These are phyloP conservation scores for Hypocreales sp. DNA, from an alignment of 2,329 filamentous ascomycete species.

Conservation along the genomic window DNA sequence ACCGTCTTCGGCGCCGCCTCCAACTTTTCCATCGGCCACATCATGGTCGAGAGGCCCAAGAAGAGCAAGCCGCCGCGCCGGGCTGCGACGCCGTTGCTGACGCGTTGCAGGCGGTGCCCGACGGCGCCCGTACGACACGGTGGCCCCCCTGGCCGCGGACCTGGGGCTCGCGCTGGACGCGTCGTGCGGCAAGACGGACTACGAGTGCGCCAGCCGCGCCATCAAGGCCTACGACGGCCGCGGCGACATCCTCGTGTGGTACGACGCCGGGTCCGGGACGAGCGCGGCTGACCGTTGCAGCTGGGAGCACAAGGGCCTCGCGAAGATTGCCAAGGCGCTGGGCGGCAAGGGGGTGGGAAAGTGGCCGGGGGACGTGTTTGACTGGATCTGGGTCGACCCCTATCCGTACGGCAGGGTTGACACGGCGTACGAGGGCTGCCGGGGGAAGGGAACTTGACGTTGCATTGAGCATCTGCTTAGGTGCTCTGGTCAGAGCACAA, in stretches of 20 bases:
- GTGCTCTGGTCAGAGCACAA: too few species aligned
- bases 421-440: too few species aligned
- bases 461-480: too few species aligned
- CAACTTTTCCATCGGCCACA: constrained; percentile 38
- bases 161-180: constrained; percentile 38
- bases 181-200: constrained; percentile 39
- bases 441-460: too few species aligned
- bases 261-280: neutral
- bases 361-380: constrained; percentile 34
- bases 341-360: constrained; percentile 31
- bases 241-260: constrained; percentile 43
- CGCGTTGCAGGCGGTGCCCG: constrained; percentile 27
- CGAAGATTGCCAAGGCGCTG: constrained; percentile 33
- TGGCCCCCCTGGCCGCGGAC: constrained; percentile 37
- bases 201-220: constrained; percentile 33
- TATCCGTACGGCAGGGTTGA: constrained; percentile 30
- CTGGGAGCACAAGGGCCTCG: constrained; percentile 41
- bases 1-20: constrained; percentile 37
- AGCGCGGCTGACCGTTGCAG: constrained; percentile 11
- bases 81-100: too few species aligned
- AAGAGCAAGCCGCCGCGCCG: constrained; percentile 15
- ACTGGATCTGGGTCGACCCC: constrained; percentile 43
- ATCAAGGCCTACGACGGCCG: constrained; percentile 29
- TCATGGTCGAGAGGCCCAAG: constrained; percentile 41
- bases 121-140: constrained; percentile 38